Base-by-base conservation (phyloP, 306 rosid genomes). In the Castanea crenata region DNA sequence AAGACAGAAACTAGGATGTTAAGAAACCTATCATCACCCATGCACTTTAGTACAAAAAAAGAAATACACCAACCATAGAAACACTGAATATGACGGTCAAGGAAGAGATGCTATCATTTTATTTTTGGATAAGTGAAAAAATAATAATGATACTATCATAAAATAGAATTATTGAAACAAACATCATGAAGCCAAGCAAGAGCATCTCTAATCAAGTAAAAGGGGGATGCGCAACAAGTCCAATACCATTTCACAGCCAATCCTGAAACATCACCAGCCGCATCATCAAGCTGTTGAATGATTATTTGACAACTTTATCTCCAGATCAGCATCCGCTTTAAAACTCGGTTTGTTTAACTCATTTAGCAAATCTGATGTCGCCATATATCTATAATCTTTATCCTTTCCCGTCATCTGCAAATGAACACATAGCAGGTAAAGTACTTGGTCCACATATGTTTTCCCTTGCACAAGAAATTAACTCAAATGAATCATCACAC, bases 351-450 rank as follows among this genome's bases (percentile, higher is more conserved):
- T 92, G 85, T 83, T 92, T 76, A 94, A 78, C 65, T 94, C 98
- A 32, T 86, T 92, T 18, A 94, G 80, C 82, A 94, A 88, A 89
- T 94, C 98, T 74, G 96, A 94, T 55, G 98, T 94, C 9, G 98
- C 98, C 98, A 94, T 94, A 35, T 94, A 94, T 83, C 98, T 88
- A 76, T 80, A 94, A 79, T 94, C 98, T 82, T 94, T 94, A 90
- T 94, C 98, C 80, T 94, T 94, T 61, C 97, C 98, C 0, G 97
- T 92, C 93, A 94, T 94, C 97, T 94, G 82, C 55, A 75, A 83
- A 18, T 3, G 32, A 73, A 55, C 15, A 25, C 31, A 46, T 38
- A 18, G 21, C 4, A 5, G 49, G 34, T 20, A 23, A 70, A 70
- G 29, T 7, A 64, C 21, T n/a, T 68, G 52, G 52, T 8, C 38